These are phyloP conservation scores for Tylopilus plumbeoviolaceoides DNA, from an alignment of 768 basidiomycete genomes.

Conservation along the genomic window DNA sequence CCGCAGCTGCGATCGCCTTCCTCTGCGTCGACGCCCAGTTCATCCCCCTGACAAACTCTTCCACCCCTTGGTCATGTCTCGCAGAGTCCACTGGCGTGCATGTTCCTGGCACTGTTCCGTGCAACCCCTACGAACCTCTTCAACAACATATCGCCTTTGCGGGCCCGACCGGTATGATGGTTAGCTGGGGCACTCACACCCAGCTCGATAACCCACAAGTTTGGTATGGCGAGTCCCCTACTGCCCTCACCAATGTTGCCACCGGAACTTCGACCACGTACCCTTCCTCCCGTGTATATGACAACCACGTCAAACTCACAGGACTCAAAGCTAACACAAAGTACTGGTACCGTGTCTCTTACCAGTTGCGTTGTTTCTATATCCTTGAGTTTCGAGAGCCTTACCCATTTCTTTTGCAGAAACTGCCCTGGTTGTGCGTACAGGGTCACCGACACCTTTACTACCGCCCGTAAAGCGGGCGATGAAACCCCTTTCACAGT, in stretches of 20 bases:
- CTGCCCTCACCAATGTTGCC: conserved; percentile 16
- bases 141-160: conserved; percentile 26
- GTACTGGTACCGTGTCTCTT: conserved; percentile 27
- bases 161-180: conserved; percentile 23
- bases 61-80: conserved; percentile 19
- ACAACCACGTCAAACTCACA: conserved; percentile 27
- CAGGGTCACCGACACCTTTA: conserved; percentile 22
- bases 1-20: conserved; percentile 4
- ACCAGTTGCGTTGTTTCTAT: conserved; percentile 17
- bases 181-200: conserved; percentile 23
- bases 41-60: conserved; percentile 11
- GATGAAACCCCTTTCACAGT: conserved; percentile 19
- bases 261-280: conserved; percentile 22
- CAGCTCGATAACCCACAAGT: conserved; percentile 23
- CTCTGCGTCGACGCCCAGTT: conserved; percentile 10
- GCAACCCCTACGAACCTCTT: conserved; percentile 27
- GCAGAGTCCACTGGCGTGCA: conserved; percentile 28
- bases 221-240: conserved; percentile 22
- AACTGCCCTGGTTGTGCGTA: conserved; percentile 28
- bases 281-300: conserved; percentile 23
- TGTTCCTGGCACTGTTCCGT: conserved; percentile 25
- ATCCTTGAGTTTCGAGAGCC: not conserved
- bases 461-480: conserved; percentile 19
- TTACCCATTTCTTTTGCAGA: conserved; percentile 2
- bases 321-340: conserved; percentile 21